phyloP scores from a whole-genome alignment of 2,329 filamentous ascomycete genomes.

The Botrytis aclada region DNA sequence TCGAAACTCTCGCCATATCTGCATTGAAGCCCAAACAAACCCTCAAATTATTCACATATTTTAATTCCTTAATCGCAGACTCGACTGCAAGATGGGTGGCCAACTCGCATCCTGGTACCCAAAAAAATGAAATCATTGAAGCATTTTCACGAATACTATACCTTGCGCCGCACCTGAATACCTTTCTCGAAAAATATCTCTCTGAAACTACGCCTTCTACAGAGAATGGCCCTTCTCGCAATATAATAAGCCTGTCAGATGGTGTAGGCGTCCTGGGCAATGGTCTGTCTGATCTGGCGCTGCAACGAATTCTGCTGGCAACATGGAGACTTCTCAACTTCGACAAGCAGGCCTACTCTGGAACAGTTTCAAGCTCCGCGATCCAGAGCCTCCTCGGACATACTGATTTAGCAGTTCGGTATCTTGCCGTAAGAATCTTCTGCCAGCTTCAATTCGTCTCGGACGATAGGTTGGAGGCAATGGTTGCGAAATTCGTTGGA shows the following conservation, averaged over 20 bases:
- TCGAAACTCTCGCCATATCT: conserved; percentile 67
- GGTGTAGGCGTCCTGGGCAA: conserved; percentile 35
- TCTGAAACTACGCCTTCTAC: conserved; percentile 18
- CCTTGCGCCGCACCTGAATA: conserved; percentile 74
- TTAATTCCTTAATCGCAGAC: conserved; percentile 75
- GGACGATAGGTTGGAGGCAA: conserved; percentile 71
- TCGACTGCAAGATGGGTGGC: conserved; percentile 76
- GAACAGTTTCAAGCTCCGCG: conserved; percentile 60
- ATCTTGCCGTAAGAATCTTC: conserved; percentile 78
- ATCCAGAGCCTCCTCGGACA: conserved; percentile 68
- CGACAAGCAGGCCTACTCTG: conserved; percentile 65
- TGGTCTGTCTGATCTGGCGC: conserved; percentile 40
- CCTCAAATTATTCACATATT: conserved; percentile 69
- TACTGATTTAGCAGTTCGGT: conserved; percentile 61
- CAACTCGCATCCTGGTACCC: conserved; percentile 24
- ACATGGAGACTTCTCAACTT: conserved; percentile 77
- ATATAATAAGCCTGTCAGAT: conserved; percentile 28
- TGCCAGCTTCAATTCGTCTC: conserved; percentile 76
- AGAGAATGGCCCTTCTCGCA: conserved; percentile 24
- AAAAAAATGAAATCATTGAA: conserved; percentile 50
- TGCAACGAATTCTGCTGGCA: conserved; percentile 58
- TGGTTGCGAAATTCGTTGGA: conserved; percentile 65
- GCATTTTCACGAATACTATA: conserved; percentile 79
- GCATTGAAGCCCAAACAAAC: conserved; percentile 69
- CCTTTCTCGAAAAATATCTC: conserved; percentile 60